A percentile compares a stretch with the other conserved stretches of the same genome.
Conservation (phyloP, 768 basidiomycete genomes). For the Trametes punicea region DNA sequence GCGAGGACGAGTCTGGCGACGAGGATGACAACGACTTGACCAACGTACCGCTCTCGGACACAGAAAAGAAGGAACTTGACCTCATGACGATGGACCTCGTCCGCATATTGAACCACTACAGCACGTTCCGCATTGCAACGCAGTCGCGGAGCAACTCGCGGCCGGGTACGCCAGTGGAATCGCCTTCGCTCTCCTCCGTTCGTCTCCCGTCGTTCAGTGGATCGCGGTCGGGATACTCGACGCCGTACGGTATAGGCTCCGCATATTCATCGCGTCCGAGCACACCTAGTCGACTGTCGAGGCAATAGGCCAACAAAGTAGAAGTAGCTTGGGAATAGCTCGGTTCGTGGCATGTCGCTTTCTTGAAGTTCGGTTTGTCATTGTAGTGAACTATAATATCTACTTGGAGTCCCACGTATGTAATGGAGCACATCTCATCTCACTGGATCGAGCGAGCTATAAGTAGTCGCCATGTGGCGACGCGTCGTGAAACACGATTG, state of each 20-base stretch:
- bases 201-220: conserved; percentile 35
- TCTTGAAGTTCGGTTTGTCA: background rate
- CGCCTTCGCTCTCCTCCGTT: conserved; percentile 40
- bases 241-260: conserved; percentile 45
- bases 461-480: no score
- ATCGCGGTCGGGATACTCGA: conserved; percentile 57
- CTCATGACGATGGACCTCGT: conserved; percentile 72
- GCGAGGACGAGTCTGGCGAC: conserved; percentile 55
- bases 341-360: background rate
- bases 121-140: conserved; percentile 54
- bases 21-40: conserved; percentile 45
- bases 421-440: conserved; percentile 6
- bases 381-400: conserved; percentile 9
- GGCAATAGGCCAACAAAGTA: background rate
- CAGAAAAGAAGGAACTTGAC: conserved; percentile 76
- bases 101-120: conserved; percentile 65
- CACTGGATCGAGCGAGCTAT: background rate
- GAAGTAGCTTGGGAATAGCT: background rate
- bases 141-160: conserved; percentile 63
- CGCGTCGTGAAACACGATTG: background rate
- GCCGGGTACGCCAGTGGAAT: conserved; percentile 61
- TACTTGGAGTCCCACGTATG: background rate
- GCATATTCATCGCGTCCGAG: conserved; percentile 54
- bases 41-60: conserved; percentile 54
- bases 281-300: conserved; percentile 52